phyloP scores from a whole-genome alignment of 169 alveolate genomes.

The Plasmodium chabaudi region DNA sequence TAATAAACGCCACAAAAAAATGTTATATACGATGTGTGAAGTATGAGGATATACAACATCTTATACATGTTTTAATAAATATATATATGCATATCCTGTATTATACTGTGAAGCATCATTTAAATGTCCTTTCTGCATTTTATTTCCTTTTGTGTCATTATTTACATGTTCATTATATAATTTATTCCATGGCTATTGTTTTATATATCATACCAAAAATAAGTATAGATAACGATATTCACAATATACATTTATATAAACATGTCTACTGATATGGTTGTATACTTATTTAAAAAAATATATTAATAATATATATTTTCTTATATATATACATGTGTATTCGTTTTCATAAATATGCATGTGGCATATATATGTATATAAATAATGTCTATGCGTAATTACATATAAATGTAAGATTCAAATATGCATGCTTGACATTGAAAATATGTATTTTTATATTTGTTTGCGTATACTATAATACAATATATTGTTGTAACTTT shows the following conservation, averaged over 20 bases:
- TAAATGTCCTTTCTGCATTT: no score
- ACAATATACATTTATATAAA: background rate
- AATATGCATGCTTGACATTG: background rate
- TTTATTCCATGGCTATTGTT: no score
- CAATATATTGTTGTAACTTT: conserved; percentile 21
- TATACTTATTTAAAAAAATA: background rate
- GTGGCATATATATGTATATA: background rate
- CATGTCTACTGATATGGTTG: background rate
- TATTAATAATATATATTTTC: background rate
- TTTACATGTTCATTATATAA: no score
- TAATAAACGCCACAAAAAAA: no score
- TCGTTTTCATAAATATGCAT: background rate
- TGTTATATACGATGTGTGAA: no score
- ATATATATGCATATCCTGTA: no score
- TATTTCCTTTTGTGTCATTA: no score
- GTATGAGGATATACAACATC: no score
- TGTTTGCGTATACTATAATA: background rate
- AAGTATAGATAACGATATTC: conserved; percentile 1
- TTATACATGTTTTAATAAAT: no score
- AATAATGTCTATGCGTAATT: background rate
- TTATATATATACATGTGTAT: background rate
- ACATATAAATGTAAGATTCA: background rate
- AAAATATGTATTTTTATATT: background rate
- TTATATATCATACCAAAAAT: no score
- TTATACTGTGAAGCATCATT: no score